Percentiles rank a stretch among this genome's conserved stretches.
phyloP scores from a whole-genome alignment of 257 asterid species.

The Penstemon newberryi region DNA sequence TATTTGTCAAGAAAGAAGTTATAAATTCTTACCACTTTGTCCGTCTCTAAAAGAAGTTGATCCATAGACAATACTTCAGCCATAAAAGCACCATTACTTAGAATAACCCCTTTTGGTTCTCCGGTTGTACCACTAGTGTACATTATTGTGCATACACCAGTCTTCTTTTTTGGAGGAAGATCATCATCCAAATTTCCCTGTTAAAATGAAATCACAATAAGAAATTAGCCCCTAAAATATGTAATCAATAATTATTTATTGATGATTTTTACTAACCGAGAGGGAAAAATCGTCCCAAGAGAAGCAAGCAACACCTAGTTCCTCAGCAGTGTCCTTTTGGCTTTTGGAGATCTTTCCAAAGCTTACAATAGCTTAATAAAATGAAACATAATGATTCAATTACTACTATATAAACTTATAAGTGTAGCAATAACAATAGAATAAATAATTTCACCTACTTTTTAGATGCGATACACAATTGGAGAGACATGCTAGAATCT shows the following conservation, averaged over 20 bases:
- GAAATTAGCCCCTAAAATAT: not conserved
- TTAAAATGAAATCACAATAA: slow-evolving; percentile 10
- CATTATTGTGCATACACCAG: slow-evolving; percentile 76
- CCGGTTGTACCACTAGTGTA: slow-evolving; percentile 98
- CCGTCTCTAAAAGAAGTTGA: slow-evolving; percentile 65
- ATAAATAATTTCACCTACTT: slow-evolving; percentile 50
- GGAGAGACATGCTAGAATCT: slow-evolving; percentile 75
- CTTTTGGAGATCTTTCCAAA: slow-evolving; percentile 59
- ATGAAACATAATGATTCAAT: slow-evolving; percentile 24
- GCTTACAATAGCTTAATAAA: slow-evolving; percentile 73
- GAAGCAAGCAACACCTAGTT: slow-evolving; percentile 70
- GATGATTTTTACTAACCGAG: slow-evolving; percentile 43
- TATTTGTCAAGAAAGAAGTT: not conserved
- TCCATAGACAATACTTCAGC: slow-evolving; percentile 80
- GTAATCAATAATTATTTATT: not conserved
- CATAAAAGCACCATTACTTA: slow-evolving; percentile 68
- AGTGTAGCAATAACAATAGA: not conserved
- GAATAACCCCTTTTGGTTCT: slow-evolving; percentile 92
- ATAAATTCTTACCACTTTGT: slow-evolving; percentile 46
- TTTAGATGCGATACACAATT: slow-evolving; percentile 60
- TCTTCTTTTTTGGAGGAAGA: slow-evolving; percentile 62
- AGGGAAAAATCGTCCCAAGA: slow-evolving; percentile 80
- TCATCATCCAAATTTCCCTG: slow-evolving; percentile 62
- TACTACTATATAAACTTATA: not conserved
- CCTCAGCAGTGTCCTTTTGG: slow-evolving; percentile 69